Percentiles rank a stretch among this genome's conserved stretches.
Conservation (phyloP, 208 protist species). For the Crithidia mellificae region DNA sequence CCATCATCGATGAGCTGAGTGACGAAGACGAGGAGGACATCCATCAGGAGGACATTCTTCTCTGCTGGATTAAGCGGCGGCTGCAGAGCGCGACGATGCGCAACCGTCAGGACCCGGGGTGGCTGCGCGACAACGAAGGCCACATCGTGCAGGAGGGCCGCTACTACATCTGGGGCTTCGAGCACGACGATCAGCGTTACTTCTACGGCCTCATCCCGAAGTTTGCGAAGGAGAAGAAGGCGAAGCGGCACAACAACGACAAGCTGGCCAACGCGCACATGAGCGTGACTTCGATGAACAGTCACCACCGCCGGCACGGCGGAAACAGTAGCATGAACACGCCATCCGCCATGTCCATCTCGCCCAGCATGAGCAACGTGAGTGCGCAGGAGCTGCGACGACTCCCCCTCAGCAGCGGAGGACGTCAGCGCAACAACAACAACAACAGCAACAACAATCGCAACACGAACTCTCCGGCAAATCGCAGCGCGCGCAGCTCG, state of each 20-base stretch:
- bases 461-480: conserved; percentile 5
- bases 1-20: neutral
- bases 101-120: conserved; percentile 42
- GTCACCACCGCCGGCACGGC: conserved; percentile 7
- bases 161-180: conserved; percentile 68
- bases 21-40: conserved; percentile 35
- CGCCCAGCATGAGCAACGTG: conserved; percentile 10
- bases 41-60: conserved; percentile 44
- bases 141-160: conserved; percentile 59
- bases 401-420: conserved; percentile 2
- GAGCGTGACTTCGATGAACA: conserved; percentile 6
- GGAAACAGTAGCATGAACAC: conserved; percentile 9
- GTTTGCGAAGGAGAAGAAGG: conserved; percentile 52
- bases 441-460: neutral
- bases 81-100: conserved; percentile 39
- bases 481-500: conserved; percentile 14
- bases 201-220: conserved; percentile 71
- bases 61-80: conserved; percentile 60
- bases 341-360: conserved; percentile 14
- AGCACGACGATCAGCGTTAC: conserved; percentile 53
- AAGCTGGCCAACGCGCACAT: conserved; percentile 3
- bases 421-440: conserved; percentile 1
- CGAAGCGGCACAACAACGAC: conserved; percentile 15
- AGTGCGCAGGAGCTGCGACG: conserved; percentile 13
- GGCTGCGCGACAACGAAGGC: conserved; percentile 44